Evolutionary conservation across 768 basidiomycete species (phyloP).

Genomic region (Hygrophorus russula): DNA sequence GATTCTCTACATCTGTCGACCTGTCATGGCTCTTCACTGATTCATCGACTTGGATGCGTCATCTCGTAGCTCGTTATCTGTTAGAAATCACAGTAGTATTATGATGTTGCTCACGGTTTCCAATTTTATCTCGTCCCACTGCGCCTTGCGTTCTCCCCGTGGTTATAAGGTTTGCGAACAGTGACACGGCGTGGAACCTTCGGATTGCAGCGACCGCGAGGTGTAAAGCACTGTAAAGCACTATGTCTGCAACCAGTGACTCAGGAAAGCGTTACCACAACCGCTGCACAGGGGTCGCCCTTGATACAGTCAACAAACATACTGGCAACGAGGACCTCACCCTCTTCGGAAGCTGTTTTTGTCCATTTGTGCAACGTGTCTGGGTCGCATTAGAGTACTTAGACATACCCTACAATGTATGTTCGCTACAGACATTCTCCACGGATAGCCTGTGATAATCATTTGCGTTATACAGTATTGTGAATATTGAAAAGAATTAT

Average conservation of each 20-base stretch:
- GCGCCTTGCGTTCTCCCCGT: no score
- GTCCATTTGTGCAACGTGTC: constrained; percentile 74
- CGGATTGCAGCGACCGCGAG: no score
- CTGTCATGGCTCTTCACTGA: no score
- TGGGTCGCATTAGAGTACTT: constrained; percentile 71
- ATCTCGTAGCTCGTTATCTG: no score
- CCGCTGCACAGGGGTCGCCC: constrained; percentile 34
- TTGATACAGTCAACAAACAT: constrained; percentile 45
- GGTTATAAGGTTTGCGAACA: no score
- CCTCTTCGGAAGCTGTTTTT: constrained; percentile 65
- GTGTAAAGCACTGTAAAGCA: no score
- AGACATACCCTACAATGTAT: constrained; percentile 58
- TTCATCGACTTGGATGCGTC: no score
- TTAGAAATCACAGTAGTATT: no score
- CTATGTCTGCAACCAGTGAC: constrained; percentile 6
- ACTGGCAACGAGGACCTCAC: constrained; percentile 38
- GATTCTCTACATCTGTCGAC: no score
- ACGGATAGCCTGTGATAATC: not conserved
- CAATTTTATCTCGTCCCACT: no score
- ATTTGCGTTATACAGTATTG: constrained; percentile 23
- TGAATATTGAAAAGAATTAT: constrained; percentile 12
- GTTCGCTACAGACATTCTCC: constrained; percentile 3
- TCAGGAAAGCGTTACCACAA: constrained; percentile 25
- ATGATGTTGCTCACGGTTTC: no score
- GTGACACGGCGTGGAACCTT: no score